Evolutionary conservation across 305 asterid species (phyloP).

Genomic region (Solanum chacoense): DNA sequence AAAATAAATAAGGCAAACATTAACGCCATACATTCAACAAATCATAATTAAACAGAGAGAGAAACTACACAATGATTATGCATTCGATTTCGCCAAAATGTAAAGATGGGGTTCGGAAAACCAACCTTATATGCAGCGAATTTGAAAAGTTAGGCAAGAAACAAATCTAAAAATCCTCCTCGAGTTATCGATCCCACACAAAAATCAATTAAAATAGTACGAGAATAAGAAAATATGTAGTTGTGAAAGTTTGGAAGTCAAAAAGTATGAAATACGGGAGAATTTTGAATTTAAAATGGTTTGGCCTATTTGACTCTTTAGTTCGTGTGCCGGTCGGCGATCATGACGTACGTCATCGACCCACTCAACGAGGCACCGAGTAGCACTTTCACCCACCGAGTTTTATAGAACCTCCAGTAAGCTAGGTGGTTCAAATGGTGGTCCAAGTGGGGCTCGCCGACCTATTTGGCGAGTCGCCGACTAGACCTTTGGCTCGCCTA

Average conservation of each 20-base stretch:
- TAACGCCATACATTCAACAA: background rate
- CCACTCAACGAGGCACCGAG: background rate
- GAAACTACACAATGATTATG: background rate
- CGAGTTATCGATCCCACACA: background rate
- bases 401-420: background rate
- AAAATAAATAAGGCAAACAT: too few species aligned
- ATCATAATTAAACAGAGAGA: too few species aligned
- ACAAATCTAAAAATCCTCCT: background rate
- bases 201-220: background rate
- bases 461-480: background rate
- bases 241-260: background rate
- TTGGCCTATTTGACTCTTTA: background rate
- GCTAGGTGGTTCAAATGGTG: background rate
- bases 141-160: background rate
- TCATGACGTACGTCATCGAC: background rate
- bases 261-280: background rate
- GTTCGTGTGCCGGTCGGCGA: background rate
- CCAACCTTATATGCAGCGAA: background rate
- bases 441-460: background rate
- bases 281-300: too few species aligned
- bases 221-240: too few species aligned
- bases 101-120: background rate
- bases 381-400: background rate
- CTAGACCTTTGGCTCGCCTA: background rate
- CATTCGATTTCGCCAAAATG: background rate